Conservation (phyloP, 208 protist genomes). For the Acanthamoeba rhysodes region DNA sequence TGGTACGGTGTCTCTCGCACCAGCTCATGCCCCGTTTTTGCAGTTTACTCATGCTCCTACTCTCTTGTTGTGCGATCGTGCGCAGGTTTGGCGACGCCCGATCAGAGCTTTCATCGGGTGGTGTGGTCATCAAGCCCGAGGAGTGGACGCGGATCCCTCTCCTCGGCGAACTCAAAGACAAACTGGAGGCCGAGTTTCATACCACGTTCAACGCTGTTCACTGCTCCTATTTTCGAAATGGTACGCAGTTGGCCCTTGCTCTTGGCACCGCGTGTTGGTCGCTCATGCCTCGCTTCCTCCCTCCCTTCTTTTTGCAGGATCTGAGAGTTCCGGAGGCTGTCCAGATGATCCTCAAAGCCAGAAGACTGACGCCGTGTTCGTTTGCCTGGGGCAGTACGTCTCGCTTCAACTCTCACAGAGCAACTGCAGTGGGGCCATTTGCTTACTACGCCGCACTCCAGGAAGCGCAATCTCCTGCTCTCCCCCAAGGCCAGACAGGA, state of each 20-base stretch:
- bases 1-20: background rate
- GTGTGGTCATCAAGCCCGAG: background rate
- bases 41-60: background rate
- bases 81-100: conserved; percentile 22
- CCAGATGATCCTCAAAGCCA: conserved; percentile 3
- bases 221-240: background rate
- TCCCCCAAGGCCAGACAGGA: conserved; percentile 26
- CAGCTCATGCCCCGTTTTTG: no score
- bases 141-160: background rate
- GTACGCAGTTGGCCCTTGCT: background rate
- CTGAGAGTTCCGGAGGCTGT: background rate
- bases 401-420: background rate
- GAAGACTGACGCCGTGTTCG: conserved; percentile 40
- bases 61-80: background rate
- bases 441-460: background rate
- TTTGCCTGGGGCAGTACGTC: conserved; percentile 33
- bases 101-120: background rate
- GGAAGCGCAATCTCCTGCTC: conserved; percentile 42
- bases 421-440: background rate
- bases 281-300: background rate
- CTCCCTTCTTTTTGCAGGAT: background rate
- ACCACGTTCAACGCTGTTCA: conserved; percentile 6
- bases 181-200: conserved; percentile 24
- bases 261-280: background rate
- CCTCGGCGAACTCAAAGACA: background rate